phyloP scores from a whole-genome alignment of 2,329 filamentous ascomycete species.

The Aphanoascus verrucosus region DNA sequence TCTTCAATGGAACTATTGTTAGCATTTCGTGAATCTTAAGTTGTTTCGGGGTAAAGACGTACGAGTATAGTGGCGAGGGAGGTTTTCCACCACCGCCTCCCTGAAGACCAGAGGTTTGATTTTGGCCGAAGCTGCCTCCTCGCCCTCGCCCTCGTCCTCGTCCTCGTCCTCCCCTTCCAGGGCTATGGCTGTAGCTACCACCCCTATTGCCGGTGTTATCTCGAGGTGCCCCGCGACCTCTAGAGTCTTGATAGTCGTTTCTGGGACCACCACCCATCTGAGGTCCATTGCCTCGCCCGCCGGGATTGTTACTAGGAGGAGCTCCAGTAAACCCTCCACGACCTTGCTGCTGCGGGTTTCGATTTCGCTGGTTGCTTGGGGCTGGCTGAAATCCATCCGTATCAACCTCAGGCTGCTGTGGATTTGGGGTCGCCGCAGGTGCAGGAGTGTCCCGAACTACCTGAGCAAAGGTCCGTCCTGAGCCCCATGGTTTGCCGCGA shows the following conservation, averaged over 20 bases:
- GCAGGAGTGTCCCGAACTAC: not conserved
- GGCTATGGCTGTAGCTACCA: constrained; percentile 15
- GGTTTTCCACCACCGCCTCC: not conserved
- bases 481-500: not conserved
- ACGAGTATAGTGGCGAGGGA: not conserved
- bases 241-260: not conserved
- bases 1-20: not conserved
- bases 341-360: not conserved
- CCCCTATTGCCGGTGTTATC: constrained; percentile 19
- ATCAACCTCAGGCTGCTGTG: not conserved
- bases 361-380: not conserved
- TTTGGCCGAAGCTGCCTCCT: constrained; percentile 5
- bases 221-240: constrained; percentile 9
- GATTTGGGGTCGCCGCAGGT: not conserved
- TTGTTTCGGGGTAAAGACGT: not conserved
- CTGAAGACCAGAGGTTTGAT: not conserved
- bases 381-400: not conserved
- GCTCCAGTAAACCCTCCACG: not conserved
- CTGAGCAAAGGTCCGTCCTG: not conserved
- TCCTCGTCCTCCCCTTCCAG: constrained; percentile 19
- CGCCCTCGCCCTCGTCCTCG: constrained; percentile 19
- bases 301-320: not conserved
- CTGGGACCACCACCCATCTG: not conserved
- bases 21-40: not conserved
- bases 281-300: not conserved